These are phyloP conservation scores for Daldinia loculata DNA, from an alignment of 495 filamentous ascomycete species.

Conservation along the genomic window DNA sequence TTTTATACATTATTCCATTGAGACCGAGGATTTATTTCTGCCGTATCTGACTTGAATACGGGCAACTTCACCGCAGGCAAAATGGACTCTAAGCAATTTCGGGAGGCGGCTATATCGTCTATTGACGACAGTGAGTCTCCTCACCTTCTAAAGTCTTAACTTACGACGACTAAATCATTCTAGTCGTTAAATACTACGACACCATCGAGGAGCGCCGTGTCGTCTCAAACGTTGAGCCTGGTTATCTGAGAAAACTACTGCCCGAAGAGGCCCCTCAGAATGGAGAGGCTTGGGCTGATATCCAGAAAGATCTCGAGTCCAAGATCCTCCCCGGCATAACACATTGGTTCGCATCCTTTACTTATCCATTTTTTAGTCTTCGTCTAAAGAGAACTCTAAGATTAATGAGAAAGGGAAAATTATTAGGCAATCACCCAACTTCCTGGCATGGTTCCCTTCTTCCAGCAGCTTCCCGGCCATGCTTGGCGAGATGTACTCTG, in stretches of 20 bases:
- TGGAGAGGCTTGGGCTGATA: constrained; percentile 79
- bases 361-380: neutral
- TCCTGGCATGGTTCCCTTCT: constrained; percentile 96
- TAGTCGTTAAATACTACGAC: constrained; percentile 86
- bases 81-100: constrained; percentile 88
- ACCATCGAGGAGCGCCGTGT: constrained; percentile 75
- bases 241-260: constrained; percentile 84
- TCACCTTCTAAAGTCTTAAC: neutral
- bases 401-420: constrained; percentile 37
- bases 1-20: neutral
- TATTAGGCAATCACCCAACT: constrained; percentile 79
- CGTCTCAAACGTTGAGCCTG: constrained; percentile 79
- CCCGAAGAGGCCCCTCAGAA: constrained; percentile 75
- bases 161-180: constrained; percentile 10
- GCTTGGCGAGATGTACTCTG: constrained; percentile 91
- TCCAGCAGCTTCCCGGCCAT: constrained; percentile 84
- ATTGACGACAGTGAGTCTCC: constrained; percentile 80
- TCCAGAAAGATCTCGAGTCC: constrained; percentile 83
- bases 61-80: neutral
- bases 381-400: neutral
- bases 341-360: constrained; percentile 71
- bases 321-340: constrained; percentile 95
- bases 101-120: constrained; percentile 79
- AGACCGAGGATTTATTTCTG: neutral
- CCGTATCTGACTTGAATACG: neutral